Evolutionary conservation across 1,139 yeast species (phyloP).

Genomic region (Pichia sp.): DNA sequence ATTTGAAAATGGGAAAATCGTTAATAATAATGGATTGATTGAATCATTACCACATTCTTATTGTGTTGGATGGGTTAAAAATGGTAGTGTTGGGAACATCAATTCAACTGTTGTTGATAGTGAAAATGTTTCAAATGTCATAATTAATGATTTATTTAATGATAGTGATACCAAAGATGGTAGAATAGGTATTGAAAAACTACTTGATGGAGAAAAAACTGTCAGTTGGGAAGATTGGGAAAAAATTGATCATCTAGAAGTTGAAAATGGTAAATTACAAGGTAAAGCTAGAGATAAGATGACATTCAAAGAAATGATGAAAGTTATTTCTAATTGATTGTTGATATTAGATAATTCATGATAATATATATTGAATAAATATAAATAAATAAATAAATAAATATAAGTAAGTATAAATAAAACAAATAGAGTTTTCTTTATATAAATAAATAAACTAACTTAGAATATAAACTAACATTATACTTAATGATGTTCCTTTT

Average conservation of each 20-base stretch:
- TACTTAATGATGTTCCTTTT: conserved; percentile 33
- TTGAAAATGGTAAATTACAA: conserved; percentile 32
- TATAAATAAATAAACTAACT: neutral
- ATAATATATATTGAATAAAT: neutral
- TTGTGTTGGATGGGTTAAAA: conserved; percentile 88
- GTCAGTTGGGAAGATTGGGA: conserved; percentile 69
- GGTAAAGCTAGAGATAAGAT: conserved; percentile 60
- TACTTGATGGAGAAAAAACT: conserved; percentile 32
- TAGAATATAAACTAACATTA: neutral
- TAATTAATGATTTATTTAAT: conserved; percentile 10
- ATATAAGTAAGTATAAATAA: neutral
- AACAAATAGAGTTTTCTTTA: too few species aligned
- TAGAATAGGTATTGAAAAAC: conserved; percentile 25
- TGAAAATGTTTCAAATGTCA: conserved; percentile 20
- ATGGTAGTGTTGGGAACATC: conserved; percentile 86
- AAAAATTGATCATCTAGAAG: conserved; percentile 50
- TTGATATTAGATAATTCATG: neutral
- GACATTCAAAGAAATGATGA: conserved; percentile 40
- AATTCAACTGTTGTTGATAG: conserved; percentile 82
- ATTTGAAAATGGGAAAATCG: conserved; percentile 57
- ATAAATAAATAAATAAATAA: conserved; percentile 1
- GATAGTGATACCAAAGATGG: conserved; percentile 17
- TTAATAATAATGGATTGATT: neutral
- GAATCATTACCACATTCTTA: conserved; percentile 43
- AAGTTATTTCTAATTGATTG: conserved; percentile 19